These are phyloP conservation scores for Sphagnum fallax DNA, from an alignment of 228 moss, liverwort and hornwort genomes.

Conservation along the genomic window DNA sequence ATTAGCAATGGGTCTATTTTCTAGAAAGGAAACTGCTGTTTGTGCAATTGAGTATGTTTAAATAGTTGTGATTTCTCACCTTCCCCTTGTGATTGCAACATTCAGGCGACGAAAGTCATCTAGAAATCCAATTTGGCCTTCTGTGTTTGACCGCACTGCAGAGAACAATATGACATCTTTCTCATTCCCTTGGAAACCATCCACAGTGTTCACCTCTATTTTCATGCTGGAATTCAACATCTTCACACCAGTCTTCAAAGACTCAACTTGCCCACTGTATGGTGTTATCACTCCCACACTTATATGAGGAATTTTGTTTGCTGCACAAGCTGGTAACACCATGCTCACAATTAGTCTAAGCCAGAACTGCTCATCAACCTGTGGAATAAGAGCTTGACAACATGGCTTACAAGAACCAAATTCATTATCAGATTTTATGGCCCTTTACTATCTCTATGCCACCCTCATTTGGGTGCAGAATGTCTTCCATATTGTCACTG, in stretches of 20 bases:
- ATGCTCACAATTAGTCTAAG: neutral
- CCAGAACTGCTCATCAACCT: neutral
- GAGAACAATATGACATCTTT: constrained; percentile 33
- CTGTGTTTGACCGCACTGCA: constrained; percentile 17
- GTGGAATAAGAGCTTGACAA: neutral
- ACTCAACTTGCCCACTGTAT: constrained; percentile 27
- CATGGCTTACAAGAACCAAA: neutral
- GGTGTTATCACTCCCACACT: constrained; percentile 32
- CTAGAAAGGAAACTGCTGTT: neutral
- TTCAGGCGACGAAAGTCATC: constrained; percentile 24
- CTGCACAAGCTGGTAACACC: constrained; percentile 18
- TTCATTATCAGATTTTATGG: neutral
- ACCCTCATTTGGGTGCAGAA: constrained; percentile 4
- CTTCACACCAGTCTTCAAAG: constrained; percentile 1
- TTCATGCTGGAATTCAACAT: neutral
- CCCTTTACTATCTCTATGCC: neutral
- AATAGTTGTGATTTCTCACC: constrained; percentile 5
- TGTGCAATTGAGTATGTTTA: neutral
- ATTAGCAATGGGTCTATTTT: neutral
- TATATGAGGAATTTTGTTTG: constrained; percentile 2
- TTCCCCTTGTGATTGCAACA: constrained; percentile 30
- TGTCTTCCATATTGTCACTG: neutral
- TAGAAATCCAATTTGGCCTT: constrained; percentile 28
- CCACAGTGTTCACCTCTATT: constrained; percentile 29
- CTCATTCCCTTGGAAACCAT: constrained; percentile 35